A percentile compares a stretch with the other conserved stretches of the same genome.
Evolutionary conservation across 805 yeast species (phyloP).

Genomic region (Debaryomyces hansenii): DNA sequence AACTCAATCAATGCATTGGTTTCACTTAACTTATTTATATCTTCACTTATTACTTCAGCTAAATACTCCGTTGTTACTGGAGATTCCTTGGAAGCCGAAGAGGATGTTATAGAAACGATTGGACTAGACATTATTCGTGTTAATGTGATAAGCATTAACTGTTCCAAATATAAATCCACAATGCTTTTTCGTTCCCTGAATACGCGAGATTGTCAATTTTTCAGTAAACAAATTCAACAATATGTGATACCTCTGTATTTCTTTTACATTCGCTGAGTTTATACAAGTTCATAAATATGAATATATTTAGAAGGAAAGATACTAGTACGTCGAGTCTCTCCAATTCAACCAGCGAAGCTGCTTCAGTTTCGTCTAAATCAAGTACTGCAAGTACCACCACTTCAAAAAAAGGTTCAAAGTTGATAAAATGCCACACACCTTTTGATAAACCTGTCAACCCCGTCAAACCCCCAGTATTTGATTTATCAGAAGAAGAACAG

Average conservation of each 20-base stretch:
- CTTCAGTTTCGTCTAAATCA: constrained; percentile 17
- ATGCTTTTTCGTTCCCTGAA: neutral
- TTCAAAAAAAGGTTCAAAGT: constrained; percentile 13
- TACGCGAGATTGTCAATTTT: neutral
- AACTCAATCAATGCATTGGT: constrained; percentile 25
- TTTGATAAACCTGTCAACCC: constrained; percentile 40
- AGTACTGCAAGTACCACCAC: constrained; percentile 8
- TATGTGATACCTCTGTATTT: neutral
- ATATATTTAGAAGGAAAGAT: constrained; percentile 16
- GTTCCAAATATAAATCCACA: neutral
- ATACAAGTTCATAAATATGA: constrained; percentile 8
- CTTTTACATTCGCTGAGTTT: neutral
- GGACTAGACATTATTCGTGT: neutral
- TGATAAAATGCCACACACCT: constrained; percentile 37
- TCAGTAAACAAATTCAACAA: neutral
- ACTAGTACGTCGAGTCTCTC: neutral
- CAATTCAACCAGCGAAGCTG: constrained; percentile 8
- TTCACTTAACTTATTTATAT: constrained; percentile 1
- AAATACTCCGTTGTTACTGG: constrained; percentile 20
- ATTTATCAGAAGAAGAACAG: constrained; percentile 30
- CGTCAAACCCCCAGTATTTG: constrained; percentile 27
- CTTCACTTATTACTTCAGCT: constrained; percentile 8
- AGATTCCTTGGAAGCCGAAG: constrained; percentile 13
- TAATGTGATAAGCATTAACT: neutral
- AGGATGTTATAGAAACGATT: constrained; percentile 4